Base-by-base conservation (phyloP, 2,329 filamentous ascomycete species). In the Gnomoniopsis smithogilvyi region DNA sequence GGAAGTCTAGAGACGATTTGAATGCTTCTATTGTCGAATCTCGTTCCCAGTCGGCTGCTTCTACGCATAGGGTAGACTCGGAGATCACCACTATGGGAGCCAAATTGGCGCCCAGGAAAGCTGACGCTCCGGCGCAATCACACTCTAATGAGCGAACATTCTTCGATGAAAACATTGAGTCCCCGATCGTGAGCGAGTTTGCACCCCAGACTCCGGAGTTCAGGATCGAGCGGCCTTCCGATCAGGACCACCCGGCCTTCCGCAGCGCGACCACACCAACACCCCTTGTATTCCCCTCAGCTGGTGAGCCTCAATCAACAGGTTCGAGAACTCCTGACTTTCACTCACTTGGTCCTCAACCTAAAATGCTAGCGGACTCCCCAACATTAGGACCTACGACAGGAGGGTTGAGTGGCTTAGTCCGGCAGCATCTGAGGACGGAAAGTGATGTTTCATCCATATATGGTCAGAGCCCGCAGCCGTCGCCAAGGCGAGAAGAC, bases 381-480 rank as follows among this genome's bases (percentile, higher is more conserved):
- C 92, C 93, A 0, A 96, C 91, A 0, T 76, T 96, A 6, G 89
- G 89, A 2, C 88, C 90, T 0, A 47, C 45, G 19, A 78, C 78
- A 17, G 76, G 47, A 19, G 92, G 91, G 1, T 78, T 97, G 17
- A 94, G 88, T 67, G 90, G 89, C 2, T 83, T 96, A 78, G 87
- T 96, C 49, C 86, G 89, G 34, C 88, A 93, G 62, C 95, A 98
- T 76, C 76, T 98, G 45, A 86, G 95, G 53, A 86, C 86, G 36
- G 86, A 88, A 63, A 98, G 94, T 74, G 88, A 88, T 60, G 82
- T 86, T 15, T 98, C 94, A 1, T 96, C 92, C 0, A 80, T 95
- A 26, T 92, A 91, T 65, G 85, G 83, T 26, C 36, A 38, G 22
- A 56, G 17, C 7, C 54, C 11, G 45, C 46, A 56, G 36, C 49